Conservation (phyloP, 805 yeast genomes). For the Myxozyma monticola region DNA sequence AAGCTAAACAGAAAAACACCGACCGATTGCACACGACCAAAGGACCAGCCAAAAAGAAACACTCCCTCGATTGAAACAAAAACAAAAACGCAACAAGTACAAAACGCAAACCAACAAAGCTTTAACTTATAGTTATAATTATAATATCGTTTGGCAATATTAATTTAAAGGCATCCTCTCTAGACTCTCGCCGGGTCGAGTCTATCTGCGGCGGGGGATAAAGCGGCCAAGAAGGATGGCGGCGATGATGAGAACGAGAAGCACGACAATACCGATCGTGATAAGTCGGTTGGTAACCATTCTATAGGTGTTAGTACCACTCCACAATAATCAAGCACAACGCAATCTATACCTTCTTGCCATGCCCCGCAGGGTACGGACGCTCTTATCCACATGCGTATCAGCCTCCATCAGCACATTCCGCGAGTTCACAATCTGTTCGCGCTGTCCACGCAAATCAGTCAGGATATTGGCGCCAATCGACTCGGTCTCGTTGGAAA, state of each 20-base stretch:
- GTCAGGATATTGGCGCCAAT: constrained; percentile 88
- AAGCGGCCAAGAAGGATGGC: constrained; percentile 27
- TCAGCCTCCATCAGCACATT: constrained; percentile 81
- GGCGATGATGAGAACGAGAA: constrained; percentile 26
- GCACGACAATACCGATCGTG: constrained; percentile 25
- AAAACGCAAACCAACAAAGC: too few relatives aligned
- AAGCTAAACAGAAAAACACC: too few relatives aligned
- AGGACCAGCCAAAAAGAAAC: too few relatives aligned
- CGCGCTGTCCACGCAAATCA: constrained; percentile 89
- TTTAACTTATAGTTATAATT: too few relatives aligned
- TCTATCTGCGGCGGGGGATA: constrained; percentile 21
- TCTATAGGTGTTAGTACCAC: constrained; percentile 1
- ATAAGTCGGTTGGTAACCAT: constrained; percentile 28
- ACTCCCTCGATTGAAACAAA: too few relatives aligned
- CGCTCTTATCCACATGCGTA: constrained; percentile 83
- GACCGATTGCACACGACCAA: too few relatives aligned
- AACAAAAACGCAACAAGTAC: too few relatives aligned
- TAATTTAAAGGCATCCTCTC: too few relatives aligned
- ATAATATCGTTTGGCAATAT: too few relatives aligned
- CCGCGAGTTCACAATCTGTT: constrained; percentile 83
- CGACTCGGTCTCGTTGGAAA: constrained; percentile 88
- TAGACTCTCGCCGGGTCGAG: too few relatives aligned
- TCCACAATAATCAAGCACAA: neutral
- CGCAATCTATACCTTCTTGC: constrained; percentile 53
- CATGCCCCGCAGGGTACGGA: constrained; percentile 86